Base-by-base conservation (phyloP, 345 rosid genomes). In the Ceriops zippeliana region DNA sequence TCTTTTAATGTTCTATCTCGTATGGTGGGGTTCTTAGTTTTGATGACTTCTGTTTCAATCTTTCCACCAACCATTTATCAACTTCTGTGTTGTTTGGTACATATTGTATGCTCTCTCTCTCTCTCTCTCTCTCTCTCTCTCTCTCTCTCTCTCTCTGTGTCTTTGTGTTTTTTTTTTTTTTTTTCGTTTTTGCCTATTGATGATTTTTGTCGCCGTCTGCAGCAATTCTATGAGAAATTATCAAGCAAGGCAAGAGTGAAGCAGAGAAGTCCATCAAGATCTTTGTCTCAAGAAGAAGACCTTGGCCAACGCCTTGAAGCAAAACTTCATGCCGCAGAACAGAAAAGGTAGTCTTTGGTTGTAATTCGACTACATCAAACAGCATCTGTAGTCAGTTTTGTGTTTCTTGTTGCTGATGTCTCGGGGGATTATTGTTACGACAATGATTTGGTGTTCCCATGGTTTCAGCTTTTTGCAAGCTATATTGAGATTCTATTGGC, bases 261-360 rank as follows among this genome's bases (percentile, higher is more conserved):
- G 78, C 96, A 85, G 2, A 85, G 87, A 82, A 95, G 98, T 75
- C 96, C 98, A 10, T 81, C 85, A 28, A 82, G 77, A 53, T 73
- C 86, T 69, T 89, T 88, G 66, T 85, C 92, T 26, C 70, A 75
- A 3, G 99, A 91, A 75, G 99, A 90, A 67, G 86, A 95, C 66
- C 97, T 83, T 62, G 89, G 90, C 51, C 98, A 95, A 68, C 91
- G 98, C n/a, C 93, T 95, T 73, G 98, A 95, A 71, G 97, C 99
- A 1, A 91, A 83, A 79, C 98, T 95, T 74, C 87, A 78, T 63
- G 98, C 99, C 35, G 99, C 99, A 24, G 93, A 89, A 82, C 91
- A 82, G 78, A 95, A 95, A 77, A 86, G 99, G 99, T 95, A 37
- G 28, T 57, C 52, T 31, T 32, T 57, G 15, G 22, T 37, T 26